Percentiles rank a stretch among this genome's conserved stretches.
phyloP scores from a whole-genome alignment of 805 yeast genomes.

The Yarrowia sp. region DNA sequence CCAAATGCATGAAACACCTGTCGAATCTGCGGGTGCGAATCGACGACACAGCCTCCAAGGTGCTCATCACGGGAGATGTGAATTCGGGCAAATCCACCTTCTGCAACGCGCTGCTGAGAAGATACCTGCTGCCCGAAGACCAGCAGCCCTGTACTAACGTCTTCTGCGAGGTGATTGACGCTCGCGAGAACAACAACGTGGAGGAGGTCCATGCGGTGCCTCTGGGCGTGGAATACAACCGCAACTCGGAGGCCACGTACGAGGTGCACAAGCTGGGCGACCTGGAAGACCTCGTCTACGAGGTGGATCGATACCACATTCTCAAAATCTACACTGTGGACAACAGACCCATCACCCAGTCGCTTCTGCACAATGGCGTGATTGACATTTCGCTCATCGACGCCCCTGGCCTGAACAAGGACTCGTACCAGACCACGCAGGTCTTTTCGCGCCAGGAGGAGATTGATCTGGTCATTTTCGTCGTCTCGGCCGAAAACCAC shows the following conservation, averaged over 20 bases:
- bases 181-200: conserved; percentile 69
- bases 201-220: conserved; percentile 96
- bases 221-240: conserved; percentile 55
- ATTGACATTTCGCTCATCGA: conserved; percentile 92
- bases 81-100: conserved; percentile 97
- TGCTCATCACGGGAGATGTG: conserved; percentile 94
- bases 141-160: conserved; percentile 98
- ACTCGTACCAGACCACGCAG: conserved; percentile 91
- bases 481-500: conserved; percentile 95
- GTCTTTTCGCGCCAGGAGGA: conserved; percentile 96
- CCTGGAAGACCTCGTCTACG: conserved; percentile 73
- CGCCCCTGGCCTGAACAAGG: conserved; percentile 96
- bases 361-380: conserved; percentile 84
- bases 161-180: conserved; percentile 92
- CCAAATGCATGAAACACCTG: conserved; percentile 71
- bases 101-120: conserved; percentile 84
- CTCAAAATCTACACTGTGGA: conserved; percentile 86
- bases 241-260: conserved; percentile 70
- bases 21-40: conserved; percentile 77
- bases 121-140: conserved; percentile 87
- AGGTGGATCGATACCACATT: conserved; percentile 72
- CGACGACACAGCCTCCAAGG: conserved; percentile 90
- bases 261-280: conserved; percentile 60
- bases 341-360: conserved; percentile 65
- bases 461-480: conserved; percentile 94